phyloP scores from a whole-genome alignment of 2,329 filamentous ascomycete genomes.

The Paraphaeosphaeria sporulosa region DNA sequence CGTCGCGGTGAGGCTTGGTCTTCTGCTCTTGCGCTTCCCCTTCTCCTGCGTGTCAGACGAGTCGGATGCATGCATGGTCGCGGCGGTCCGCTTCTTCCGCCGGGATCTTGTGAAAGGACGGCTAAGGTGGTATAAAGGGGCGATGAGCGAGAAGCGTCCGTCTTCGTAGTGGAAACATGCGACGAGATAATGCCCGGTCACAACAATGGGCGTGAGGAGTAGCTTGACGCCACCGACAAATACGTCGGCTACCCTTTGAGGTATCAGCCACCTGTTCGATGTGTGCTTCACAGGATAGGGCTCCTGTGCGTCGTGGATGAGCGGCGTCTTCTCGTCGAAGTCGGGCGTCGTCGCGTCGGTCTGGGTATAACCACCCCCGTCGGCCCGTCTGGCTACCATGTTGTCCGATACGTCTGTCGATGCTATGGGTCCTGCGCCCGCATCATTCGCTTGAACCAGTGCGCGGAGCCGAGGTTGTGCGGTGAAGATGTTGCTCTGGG shows the following conservation, averaged over 20 bases:
- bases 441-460: slow-evolving; percentile 42
- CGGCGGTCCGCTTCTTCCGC: slow-evolving; percentile 37
- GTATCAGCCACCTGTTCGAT: slow-evolving; percentile 60
- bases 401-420: slow-evolving; percentile 40
- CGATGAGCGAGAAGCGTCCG: slow-evolving; percentile 79
- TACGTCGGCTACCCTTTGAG: slow-evolving; percentile 73
- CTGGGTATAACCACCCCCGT: slow-evolving; percentile 28
- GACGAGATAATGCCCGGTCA: slow-evolving; percentile 82
- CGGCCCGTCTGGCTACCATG: slow-evolving; percentile 35
- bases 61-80: slow-evolving; percentile 33
- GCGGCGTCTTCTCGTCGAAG: slow-evolving; percentile 72
- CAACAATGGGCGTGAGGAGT: slow-evolving; percentile 78
- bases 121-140: slow-evolving; percentile 72
- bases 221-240: slow-evolving; percentile 80
- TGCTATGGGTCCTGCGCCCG: slow-evolving; percentile 36
- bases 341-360: slow-evolving; percentile 44
- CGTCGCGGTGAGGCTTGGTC: slow-evolving; percentile 25
- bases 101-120: slow-evolving; percentile 55
- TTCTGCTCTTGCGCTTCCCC: slow-evolving; percentile 40
- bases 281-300: slow-evolving; percentile 43
- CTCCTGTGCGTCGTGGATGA: slow-evolving; percentile 57
- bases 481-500: slow-evolving; percentile 56
- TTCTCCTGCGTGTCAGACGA: slow-evolving; percentile 38
- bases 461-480: slow-evolving; percentile 34
- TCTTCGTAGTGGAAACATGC: slow-evolving; percentile 83